Evolutionary conservation across 352 stramenopile species (phyloP).

Genomic region (Pythium utonaiense): DNA sequence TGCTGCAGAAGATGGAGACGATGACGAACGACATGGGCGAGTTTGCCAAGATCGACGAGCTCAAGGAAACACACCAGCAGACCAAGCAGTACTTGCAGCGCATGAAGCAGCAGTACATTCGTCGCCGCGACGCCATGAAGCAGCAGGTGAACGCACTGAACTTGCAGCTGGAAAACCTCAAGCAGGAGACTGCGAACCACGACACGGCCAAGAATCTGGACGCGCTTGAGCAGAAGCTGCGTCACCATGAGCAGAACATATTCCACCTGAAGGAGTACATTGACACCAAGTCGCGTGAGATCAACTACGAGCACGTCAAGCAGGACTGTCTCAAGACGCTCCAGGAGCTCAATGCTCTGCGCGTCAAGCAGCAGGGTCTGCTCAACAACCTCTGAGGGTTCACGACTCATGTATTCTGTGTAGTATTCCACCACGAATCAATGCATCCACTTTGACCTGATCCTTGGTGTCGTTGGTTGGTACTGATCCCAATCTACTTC

Average conservation of each 20-base stretch:
- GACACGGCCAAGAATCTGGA: conserved; percentile 81
- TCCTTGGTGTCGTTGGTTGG: no score
- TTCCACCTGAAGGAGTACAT: conserved; percentile 89
- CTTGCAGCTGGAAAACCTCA: conserved; percentile 70
- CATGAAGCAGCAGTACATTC: conserved; percentile 82
- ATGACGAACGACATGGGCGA: conserved; percentile 87
- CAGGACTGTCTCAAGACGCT: conserved; percentile 74
- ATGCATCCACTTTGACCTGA: no score
- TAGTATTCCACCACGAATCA: no score
- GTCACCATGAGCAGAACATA: conserved; percentile 91
- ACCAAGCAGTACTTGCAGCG: conserved; percentile 77
- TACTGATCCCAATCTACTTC: conserved; percentile 25
- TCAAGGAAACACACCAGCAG: conserved; percentile 73
- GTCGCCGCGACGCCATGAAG: conserved; percentile 81
- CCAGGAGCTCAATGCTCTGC: conserved; percentile 71
- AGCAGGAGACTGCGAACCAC: conserved; percentile 65
- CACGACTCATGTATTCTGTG: no score
- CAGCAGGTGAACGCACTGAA: conserved; percentile 70
- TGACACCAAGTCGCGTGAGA: conserved; percentile 84
- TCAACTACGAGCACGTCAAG: conserved; percentile 87
- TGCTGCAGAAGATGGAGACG: conserved; percentile 83
- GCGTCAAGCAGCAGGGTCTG: conserved; percentile 50
- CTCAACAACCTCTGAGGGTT: no score
- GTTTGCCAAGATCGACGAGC: conserved; percentile 85
- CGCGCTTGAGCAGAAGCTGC: conserved; percentile 86